Evolutionary conservation across 495 filamentous ascomycete genomes (phyloP).

Genomic region (Astrothelium macrocarpum): DNA sequence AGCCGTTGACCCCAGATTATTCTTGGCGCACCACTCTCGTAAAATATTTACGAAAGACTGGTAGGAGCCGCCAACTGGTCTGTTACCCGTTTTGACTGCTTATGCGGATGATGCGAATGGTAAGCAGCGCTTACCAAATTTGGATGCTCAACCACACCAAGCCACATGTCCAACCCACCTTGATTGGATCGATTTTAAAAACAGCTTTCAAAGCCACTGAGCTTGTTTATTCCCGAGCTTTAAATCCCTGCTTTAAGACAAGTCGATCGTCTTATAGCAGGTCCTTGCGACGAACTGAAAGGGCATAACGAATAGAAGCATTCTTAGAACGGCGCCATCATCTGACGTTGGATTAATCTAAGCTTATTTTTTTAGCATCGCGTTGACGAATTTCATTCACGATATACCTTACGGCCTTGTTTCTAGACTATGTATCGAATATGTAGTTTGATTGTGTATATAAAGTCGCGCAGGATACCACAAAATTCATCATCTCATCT

Average conservation of each 20-base stretch:
- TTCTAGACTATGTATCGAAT: neutral
- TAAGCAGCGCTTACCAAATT: neutral
- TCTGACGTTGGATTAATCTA: neutral
- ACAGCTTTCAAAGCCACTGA: neutral
- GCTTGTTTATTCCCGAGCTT: too few relatives aligned
- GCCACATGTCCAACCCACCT: neutral
- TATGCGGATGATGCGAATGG: neutral
- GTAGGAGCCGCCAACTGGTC: neutral
- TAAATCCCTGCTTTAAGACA: too few relatives aligned
- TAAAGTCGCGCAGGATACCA: neutral
- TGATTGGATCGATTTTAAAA: neutral
- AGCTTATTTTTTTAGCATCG: neutral
- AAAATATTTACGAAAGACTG: neutral
- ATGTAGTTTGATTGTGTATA: neutral
- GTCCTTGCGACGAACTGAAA: too few relatives aligned
- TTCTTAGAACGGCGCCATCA: neutral
- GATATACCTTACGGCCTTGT: neutral
- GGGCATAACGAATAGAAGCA: neutral
- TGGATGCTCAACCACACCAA: neutral
- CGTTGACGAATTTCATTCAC: neutral
- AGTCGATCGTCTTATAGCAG: too few relatives aligned
- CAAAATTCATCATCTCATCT: neutral
- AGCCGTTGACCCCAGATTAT: too few relatives aligned
- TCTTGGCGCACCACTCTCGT: too few relatives aligned
- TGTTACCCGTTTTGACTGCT: neutral